phyloP scores from a whole-genome alignment of 257 asterid species.

The Cruciata laevipes region DNA sequence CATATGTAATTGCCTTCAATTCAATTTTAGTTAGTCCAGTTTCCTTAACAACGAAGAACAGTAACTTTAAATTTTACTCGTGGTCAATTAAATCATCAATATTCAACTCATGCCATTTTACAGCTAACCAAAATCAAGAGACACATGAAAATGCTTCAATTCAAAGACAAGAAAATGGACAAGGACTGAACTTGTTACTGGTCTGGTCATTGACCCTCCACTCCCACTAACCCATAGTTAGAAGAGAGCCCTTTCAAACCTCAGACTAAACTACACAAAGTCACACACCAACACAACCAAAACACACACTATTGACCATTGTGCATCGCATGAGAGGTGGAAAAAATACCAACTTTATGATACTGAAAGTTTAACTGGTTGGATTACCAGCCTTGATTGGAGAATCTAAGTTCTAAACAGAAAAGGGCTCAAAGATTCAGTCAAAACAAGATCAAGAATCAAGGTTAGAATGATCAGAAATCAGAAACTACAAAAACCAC shows the following conservation, averaged over 20 bases:
- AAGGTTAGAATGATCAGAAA: not conserved
- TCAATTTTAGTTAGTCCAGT: too few species aligned
- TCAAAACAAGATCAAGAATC: not conserved
- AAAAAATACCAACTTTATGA: constrained; percentile 13
- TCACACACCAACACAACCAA: not conserved
- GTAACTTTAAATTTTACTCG: too few species aligned
- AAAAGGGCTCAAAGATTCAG: constrained; percentile 8
- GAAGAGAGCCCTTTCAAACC: constrained; percentile 18
- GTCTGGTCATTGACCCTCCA: constrained; percentile 23
- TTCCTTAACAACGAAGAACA: too few species aligned
- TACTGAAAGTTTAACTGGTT: not conserved
- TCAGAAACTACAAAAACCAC: not conserved
- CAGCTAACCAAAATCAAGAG: constrained; percentile 25
- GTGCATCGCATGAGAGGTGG: constrained; percentile 12
- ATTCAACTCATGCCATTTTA: constrained; percentile 18
- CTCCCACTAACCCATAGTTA: constrained; percentile 26
- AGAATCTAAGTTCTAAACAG: not conserved
- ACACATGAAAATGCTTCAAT: constrained; percentile 26
- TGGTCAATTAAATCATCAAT: too few species aligned
- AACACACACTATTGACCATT: constrained; percentile 2
- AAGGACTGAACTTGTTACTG: constrained; percentile 22
- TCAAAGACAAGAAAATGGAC: constrained; percentile 24
- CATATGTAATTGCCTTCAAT: too few species aligned
- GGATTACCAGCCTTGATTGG: not conserved
- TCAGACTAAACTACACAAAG: constrained; percentile 5